Percentiles rank a stretch among this genome's conserved stretches.
These are phyloP conservation scores for Scalesia atractyloides DNA, from an alignment of 129 eudicot genomes.

Conservation along the genomic window DNA sequence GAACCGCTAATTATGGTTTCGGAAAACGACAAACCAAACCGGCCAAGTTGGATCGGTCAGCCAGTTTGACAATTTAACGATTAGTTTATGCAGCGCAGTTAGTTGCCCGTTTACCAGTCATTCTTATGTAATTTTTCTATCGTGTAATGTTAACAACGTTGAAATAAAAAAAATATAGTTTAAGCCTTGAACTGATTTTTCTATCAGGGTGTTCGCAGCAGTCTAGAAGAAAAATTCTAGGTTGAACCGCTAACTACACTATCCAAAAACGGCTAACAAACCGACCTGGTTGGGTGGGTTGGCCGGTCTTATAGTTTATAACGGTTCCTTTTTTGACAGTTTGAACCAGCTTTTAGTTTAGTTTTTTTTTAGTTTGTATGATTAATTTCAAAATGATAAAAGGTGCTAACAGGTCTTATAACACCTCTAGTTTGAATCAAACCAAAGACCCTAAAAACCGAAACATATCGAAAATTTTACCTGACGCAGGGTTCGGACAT, in stretches of 20 bases:
- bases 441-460: not conserved
- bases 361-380: not conserved
- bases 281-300: not conserved
- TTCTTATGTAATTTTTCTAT: too few species aligned
- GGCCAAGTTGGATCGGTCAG: too few species aligned
- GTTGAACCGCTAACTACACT: too few species aligned
- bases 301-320: not conserved
- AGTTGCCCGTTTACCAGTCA: too few species aligned
- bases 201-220: too few species aligned
- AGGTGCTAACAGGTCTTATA: not conserved
- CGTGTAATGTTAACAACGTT: too few species aligned
- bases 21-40: not conserved
- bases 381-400: not conserved
- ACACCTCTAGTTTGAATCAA: not conserved
- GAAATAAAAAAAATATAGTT: too few species aligned
- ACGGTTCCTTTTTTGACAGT: not conserved
- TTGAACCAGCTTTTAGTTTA: not conserved
- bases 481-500: constrained; percentile 63
- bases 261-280: too few species aligned
- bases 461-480: constrained; percentile 27
- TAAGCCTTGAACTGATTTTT: too few species aligned
- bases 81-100: too few species aligned
- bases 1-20: not conserved
- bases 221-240: too few species aligned
- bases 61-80: too few species aligned